These are phyloP conservation scores for Agaricus sinodeliciosus DNA, from an alignment of 768 basidiomycete genomes.

Conservation along the genomic window DNA sequence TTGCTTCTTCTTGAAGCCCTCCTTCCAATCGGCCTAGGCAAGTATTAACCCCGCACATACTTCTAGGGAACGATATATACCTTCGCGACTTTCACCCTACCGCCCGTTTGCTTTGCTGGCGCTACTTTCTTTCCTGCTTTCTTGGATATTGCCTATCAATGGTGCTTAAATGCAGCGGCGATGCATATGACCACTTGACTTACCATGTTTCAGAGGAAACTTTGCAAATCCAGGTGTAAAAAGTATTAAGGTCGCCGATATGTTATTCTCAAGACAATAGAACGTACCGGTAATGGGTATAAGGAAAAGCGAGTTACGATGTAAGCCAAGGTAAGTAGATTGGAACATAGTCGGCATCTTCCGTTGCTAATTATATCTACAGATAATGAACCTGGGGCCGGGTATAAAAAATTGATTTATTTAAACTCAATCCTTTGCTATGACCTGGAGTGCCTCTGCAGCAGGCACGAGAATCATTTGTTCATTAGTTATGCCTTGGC, in stretches of 20 bases:
- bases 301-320: not conserved
- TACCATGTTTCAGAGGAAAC: slow-evolving; percentile 13
- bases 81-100: slow-evolving; percentile 67
- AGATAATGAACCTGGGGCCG: not conserved
- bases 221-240: not conserved
- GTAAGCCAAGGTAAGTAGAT: not conserved
- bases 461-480: slow-evolving; percentile 40
- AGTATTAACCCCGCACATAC: not conserved
- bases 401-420: not conserved
- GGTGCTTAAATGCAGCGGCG: slow-evolving; percentile 3
- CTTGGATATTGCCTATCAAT: slow-evolving; percentile 71
- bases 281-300: not conserved
- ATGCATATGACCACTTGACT: not conserved
- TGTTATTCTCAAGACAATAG: not conserved
- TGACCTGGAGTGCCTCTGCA: slow-evolving; percentile 41
- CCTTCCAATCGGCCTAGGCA: slow-evolving; percentile 94
- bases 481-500: slow-evolving; percentile 22
- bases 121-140: slow-evolving; percentile 84
- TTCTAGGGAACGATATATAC: slow-evolving; percentile 27
- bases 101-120: slow-evolving; percentile 56
- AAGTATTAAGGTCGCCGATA: not conserved
- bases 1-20: slow-evolving; percentile 99
- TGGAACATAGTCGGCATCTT: not conserved
- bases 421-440: slow-evolving; percentile 13
- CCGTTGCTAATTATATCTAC: not conserved